These are phyloP conservation scores for Lachancea waltii DNA, from an alignment of 805 yeast genomes.

Conservation along the genomic window DNA sequence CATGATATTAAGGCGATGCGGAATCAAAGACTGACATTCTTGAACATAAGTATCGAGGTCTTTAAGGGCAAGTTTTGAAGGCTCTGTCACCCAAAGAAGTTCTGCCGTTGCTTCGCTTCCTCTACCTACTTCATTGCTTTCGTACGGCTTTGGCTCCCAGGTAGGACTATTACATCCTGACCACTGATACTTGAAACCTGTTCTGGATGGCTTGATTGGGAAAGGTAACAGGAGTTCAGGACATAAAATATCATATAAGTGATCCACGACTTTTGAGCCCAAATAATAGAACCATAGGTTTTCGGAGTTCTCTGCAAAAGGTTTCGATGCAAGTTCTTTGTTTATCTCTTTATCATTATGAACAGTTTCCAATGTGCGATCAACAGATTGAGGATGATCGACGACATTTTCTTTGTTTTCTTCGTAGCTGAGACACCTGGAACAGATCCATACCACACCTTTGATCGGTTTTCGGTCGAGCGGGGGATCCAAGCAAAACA, in stretches of 20 bases:
- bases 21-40: slow-evolving; percentile 46
- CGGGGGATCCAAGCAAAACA: slow-evolving; percentile 84
- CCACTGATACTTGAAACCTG: slow-evolving; percentile 29
- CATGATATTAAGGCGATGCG: slow-evolving; percentile 46
- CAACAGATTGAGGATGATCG: not conserved
- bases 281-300: slow-evolving; percentile 27
- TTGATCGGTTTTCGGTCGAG: slow-evolving; percentile 69
- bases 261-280: slow-evolving; percentile 21
- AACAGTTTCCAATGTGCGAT: no score
- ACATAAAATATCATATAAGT: slow-evolving; percentile 18
- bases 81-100: slow-evolving; percentile 56
- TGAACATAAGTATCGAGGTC: slow-evolving; percentile 48
- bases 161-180: slow-evolving; percentile 15
- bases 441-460: slow-evolving; percentile 90
- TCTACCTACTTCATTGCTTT: slow-evolving; percentile 31
- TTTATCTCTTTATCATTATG: no score
- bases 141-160: slow-evolving; percentile 14
- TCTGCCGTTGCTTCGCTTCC: slow-evolving; percentile 66
- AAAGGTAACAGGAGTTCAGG: slow-evolving; percentile 19
- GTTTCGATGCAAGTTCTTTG: not conserved
- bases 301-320: not conserved
- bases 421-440: slow-evolving; percentile 55
- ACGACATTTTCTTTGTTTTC: not conserved
- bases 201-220: slow-evolving; percentile 24
- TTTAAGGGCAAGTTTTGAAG: slow-evolving; percentile 20